Percentiles rank a stretch among this genome's conserved stretches.
Evolutionary conservation across 805 yeast genomes (phyloP).

Genomic region (Candida nemodendra): DNA sequence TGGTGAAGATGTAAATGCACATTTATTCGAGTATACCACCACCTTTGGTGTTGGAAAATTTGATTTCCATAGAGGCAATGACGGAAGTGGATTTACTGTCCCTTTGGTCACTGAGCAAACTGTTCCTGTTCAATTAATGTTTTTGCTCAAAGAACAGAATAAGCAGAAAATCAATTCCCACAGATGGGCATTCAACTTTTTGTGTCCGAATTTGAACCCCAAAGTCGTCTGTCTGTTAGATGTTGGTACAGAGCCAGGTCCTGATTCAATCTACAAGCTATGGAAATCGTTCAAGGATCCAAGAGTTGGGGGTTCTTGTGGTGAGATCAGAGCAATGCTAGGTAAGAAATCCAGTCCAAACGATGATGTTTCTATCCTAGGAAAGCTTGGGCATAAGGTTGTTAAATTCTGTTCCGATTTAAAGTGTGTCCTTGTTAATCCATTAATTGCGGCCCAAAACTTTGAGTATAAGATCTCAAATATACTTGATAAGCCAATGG

Average conservation of each 20-base stretch:
- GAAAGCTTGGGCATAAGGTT: constrained; percentile 33
- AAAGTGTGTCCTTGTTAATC: constrained; percentile 57
- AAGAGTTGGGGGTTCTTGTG: constrained; percentile 95
- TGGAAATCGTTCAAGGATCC: constrained; percentile 84
- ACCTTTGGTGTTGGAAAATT: constrained; percentile 67
- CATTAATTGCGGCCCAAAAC: constrained; percentile 92
- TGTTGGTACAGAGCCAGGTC: constrained; percentile 92
- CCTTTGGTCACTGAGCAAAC: constrained; percentile 61
- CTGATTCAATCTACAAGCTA: constrained; percentile 80
- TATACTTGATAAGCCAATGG: constrained; percentile 91
- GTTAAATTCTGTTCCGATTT: constrained; percentile 45
- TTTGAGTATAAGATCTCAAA: constrained; percentile 96
- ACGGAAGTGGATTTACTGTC: constrained; percentile 46
- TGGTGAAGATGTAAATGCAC: constrained; percentile 77
- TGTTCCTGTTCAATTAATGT: constrained; percentile 82
- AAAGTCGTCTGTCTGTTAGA: constrained; percentile 80
- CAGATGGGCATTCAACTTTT: constrained; percentile 93
- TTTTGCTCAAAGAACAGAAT: constrained; percentile 86
- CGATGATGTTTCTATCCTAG: constrained; percentile 28
- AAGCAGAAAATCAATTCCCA: constrained; percentile 91
- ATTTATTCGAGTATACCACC: constrained; percentile 89
- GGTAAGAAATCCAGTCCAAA: constrained; percentile 31
- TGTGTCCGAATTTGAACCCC: constrained; percentile 80
- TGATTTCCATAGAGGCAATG: constrained; percentile 48
- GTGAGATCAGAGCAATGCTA: constrained; percentile 81